Evolutionary conservation across 305 asterid genomes (phyloP), one percentile per base, ranked within the genome.

Genomic region (Solanum chacoense): DNA sequence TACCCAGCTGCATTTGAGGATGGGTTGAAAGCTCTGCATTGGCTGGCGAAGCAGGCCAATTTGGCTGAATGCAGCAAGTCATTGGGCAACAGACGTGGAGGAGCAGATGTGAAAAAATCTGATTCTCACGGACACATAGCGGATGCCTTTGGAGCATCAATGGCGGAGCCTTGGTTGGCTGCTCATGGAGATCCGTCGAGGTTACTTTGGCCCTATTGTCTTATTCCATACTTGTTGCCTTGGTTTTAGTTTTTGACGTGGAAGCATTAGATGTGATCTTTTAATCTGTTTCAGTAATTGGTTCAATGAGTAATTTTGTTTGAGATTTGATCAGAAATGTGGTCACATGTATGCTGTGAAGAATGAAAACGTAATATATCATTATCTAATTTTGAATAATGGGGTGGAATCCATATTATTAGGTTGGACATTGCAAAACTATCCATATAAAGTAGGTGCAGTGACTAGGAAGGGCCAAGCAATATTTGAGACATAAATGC

Each of bases 91-190:
- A 88, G 31, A 55, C 87, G 74, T 31, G 86, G 90, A 18, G 89
- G 90, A 2, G 11, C 87, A 14, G 92, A 93, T 89, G 76, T 92
- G 93, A 94, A 94, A 93, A 93, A 92, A 91, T 89, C 92, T 11
- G 98, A 95, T 90, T 90, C 91, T 84, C 93, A 89, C 90, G 88
- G 93, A 93, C 98, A 92, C 87, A 89, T 96, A 91, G 94, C 96
- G 1, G 98, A 96, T 90, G 97, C 98, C 7, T 96, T 96, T 87
- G 99, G 99, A 83, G 96, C 98, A 59, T 95, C 98, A 28, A 89
- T 95, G 97, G 96, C 93, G 79, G 99, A 96, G 91, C 99, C 99
- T 22, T 96, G 99, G 99, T 91, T 96, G 94, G 98, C 98, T 92
- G 97, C 99, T 83, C 99, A 96, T 91, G 99, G 97, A 79, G 98